These are phyloP conservation scores for Curvularia hawaiiensis DNA, from an alignment of 2,329 filamentous ascomycete species.

Conservation along the genomic window DNA sequence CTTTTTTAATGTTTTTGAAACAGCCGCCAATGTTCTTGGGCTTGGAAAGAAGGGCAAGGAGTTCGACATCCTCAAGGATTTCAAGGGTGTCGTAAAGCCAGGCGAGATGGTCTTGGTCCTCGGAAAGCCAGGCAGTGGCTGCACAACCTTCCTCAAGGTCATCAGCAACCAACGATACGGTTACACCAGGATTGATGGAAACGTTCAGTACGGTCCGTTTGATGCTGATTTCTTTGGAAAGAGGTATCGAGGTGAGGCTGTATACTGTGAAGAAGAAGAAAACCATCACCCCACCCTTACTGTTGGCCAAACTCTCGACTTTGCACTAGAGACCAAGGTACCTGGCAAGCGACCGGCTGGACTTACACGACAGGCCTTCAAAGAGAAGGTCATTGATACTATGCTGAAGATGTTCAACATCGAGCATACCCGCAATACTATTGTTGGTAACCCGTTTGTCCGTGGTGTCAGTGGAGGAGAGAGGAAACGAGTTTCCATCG, in stretches of 20 bases:
- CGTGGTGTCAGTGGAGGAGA: constrained; percentile 79
- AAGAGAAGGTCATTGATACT: constrained; percentile 73
- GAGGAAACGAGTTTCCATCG: constrained; percentile 79
- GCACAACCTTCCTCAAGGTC: constrained; percentile 61
- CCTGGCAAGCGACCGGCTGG: constrained; percentile 79
- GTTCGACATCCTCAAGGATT: constrained; percentile 74
- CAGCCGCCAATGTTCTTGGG: constrained; percentile 67
- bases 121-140: constrained; percentile 71
- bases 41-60: constrained; percentile 71
- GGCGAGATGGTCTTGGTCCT: constrained; percentile 90
- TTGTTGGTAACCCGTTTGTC: constrained; percentile 82
- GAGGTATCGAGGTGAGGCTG: constrained; percentile 77
- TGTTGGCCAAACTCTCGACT: constrained; percentile 84
- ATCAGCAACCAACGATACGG: constrained; percentile 62
- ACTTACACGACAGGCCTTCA: constrained; percentile 74
- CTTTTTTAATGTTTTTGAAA: constrained; percentile 76
- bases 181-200: constrained; percentile 67
- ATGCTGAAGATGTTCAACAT: constrained; percentile 94
- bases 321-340: constrained; percentile 83
- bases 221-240: constrained; percentile 70
- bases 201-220: constrained; percentile 79
- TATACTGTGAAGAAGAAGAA: constrained; percentile 88
- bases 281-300: constrained; percentile 84
- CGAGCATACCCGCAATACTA: constrained; percentile 82
- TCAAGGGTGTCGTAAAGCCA: constrained; percentile 63